A percentile compares a stretch with the other conserved stretches of the same genome.
phyloP scores from a whole-genome alignment of 768 basidiomycete species.

The Hypholoma fasciculare region DNA sequence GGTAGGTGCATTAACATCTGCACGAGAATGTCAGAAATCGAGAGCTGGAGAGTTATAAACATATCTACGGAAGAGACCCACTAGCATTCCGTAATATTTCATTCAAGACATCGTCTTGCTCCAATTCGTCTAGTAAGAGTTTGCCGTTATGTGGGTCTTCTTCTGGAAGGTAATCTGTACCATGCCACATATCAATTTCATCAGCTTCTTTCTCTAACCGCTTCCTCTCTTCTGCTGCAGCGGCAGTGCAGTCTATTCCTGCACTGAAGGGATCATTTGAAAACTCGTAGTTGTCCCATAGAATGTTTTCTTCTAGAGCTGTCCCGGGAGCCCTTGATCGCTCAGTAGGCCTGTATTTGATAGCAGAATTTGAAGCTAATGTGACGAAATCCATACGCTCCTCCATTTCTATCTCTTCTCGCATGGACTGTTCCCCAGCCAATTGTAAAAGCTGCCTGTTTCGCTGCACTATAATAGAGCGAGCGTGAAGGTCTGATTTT shows the following conservation, averaged over 20 bases:
- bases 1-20: background rate
- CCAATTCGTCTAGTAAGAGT: background rate
- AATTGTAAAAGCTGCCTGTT: background rate
- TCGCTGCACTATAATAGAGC: background rate
- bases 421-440: background rate
- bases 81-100: background rate
- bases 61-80: background rate
- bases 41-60: background rate
- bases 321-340: no score
- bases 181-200: conserved; percentile 7
- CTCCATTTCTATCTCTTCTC: conserved; percentile 3
- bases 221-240: conserved; percentile 14
- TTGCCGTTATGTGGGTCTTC: background rate
- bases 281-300: background rate
- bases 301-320: background rate
- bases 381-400: background rate
- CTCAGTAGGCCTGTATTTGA: no score
- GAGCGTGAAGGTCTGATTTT: background rate
- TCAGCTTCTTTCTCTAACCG: conserved; percentile 7
- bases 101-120: background rate
- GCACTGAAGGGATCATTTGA: conserved; percentile 3
- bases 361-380: background rate
- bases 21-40: background rate
- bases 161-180: background rate
- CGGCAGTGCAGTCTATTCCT: conserved; percentile 12